Conservation (phyloP, 768 basidiomycete species). For the Boletellus sp. region DNA sequence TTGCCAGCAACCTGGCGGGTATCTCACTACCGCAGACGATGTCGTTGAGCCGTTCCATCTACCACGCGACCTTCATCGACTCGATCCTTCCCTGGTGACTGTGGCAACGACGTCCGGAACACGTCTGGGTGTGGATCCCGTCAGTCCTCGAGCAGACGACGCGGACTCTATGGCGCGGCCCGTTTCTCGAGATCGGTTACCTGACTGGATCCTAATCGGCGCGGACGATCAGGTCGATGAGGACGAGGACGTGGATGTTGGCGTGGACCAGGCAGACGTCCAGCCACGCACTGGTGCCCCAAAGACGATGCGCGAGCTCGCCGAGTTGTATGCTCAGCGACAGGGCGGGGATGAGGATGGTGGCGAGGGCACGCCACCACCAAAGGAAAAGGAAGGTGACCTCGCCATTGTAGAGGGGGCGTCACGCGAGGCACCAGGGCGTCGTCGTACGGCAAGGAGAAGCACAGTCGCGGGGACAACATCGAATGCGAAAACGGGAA, state of each 20-base stretch:
- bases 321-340: conserved; percentile 33
- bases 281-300: conserved; percentile 30
- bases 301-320: conserved; percentile 65
- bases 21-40: conserved; percentile 64
- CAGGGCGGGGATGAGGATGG: neutral
- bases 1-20: conserved; percentile 45
- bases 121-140: neutral
- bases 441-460: conserved; percentile 7
- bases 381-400: conserved; percentile 3
- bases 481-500: neutral
- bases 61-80: conserved; percentile 48
- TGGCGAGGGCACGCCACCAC: conserved; percentile 20
- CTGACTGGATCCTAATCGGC: conserved; percentile 2
- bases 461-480: neutral
- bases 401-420: neutral
- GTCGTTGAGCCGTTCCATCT: conserved; percentile 72
- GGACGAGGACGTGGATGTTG: conserved; percentile 6
- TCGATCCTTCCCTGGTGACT: conserved; percentile 3
- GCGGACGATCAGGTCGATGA: neutral
- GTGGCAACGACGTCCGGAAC: conserved; percentile 7
- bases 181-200: conserved; percentile 5
- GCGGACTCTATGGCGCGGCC: neutral
- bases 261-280: conserved; percentile 20
- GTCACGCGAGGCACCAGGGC: conserved; percentile 7
- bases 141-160: neutral